Evolutionary conservation across 768 basidiomycete genomes (phyloP).

Genomic region (Pholiota microspora): DNA sequence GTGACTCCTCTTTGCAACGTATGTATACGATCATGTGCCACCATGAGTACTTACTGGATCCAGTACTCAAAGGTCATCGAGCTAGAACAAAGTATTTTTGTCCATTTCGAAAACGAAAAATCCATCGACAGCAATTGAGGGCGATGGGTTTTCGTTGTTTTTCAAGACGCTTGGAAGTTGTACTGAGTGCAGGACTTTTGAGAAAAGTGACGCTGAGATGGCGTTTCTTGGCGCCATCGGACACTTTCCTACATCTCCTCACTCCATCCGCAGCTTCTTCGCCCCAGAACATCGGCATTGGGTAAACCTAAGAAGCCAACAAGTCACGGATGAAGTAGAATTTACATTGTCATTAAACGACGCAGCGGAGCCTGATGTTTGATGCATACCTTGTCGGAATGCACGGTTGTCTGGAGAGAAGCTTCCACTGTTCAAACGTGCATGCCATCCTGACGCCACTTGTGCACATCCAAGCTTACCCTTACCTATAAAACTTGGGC

Average conservation of each 20-base stretch:
- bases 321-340: background rate
- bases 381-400: background rate
- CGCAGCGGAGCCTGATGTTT: background rate
- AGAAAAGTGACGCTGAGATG: conserved; percentile 5
- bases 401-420: conserved; percentile 1
- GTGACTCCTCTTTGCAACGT: background rate
- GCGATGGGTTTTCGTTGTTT: too few relatives aligned
- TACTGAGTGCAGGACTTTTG: too few relatives aligned
- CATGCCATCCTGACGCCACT: background rate
- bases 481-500: background rate
- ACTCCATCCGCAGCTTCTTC: conserved; percentile 1
- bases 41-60: background rate
- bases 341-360: conserved; percentile 1
- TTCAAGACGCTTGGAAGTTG: too few relatives aligned
- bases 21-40: background rate
- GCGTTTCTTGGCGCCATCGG: conserved; percentile 9
- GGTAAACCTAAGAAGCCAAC: background rate
- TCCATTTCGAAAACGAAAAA: background rate
- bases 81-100: background rate
- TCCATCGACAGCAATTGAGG: too few relatives aligned
- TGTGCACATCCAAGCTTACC: background rate
- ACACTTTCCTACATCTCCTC: background rate
- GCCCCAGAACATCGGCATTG: background rate
- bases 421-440: conserved; percentile 1
- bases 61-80: too few relatives aligned